Conservation (phyloP, 202 grass and related monocot genomes). For the Carex sylvatica region DNA sequence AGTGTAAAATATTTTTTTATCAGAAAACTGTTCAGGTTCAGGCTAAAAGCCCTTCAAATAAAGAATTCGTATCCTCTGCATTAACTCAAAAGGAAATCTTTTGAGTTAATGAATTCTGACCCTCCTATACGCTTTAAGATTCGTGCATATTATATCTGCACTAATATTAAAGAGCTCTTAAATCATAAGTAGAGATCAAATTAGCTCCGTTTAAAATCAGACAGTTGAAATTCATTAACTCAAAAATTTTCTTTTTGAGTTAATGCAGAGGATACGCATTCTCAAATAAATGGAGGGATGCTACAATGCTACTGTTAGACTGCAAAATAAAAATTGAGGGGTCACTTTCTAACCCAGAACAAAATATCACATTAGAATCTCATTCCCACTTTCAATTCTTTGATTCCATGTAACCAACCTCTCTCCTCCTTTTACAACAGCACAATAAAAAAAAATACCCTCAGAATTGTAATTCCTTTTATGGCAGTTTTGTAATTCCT, state of each 20-base stretch:
- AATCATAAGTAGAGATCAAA: too few relatives aligned
- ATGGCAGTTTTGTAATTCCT: conserved; percentile 22
- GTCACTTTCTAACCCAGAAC: not conserved
- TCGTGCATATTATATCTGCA: too few relatives aligned
- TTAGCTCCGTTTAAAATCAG: too few relatives aligned
- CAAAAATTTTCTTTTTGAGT: too few relatives aligned
- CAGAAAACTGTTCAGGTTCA: not conserved
- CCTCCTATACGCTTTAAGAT: too few relatives aligned
- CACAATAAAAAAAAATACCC: not conserved
- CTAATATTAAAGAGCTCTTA: too few relatives aligned
- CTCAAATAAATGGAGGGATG: not conserved
- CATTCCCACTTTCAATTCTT: not conserved
- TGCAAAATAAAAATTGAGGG: not conserved
- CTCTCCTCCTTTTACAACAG: not conserved
- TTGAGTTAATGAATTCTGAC: too few relatives aligned
- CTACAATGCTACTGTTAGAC: not conserved
- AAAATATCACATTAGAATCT: not conserved
- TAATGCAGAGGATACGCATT: too few relatives aligned
- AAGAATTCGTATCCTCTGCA: too few relatives aligned
- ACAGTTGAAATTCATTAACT: too few relatives aligned
- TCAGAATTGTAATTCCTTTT: not conserved
- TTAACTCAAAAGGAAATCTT: too few relatives aligned
- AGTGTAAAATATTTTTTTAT: not conserved
- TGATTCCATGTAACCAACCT: conserved; percentile 22
- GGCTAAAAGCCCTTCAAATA: not conserved